Percentiles rank a stretch among this genome's conserved stretches.
These are phyloP conservation scores for Bretschneidera sinensis DNA, from an alignment of 345 rosid species.

Conservation along the genomic window DNA sequence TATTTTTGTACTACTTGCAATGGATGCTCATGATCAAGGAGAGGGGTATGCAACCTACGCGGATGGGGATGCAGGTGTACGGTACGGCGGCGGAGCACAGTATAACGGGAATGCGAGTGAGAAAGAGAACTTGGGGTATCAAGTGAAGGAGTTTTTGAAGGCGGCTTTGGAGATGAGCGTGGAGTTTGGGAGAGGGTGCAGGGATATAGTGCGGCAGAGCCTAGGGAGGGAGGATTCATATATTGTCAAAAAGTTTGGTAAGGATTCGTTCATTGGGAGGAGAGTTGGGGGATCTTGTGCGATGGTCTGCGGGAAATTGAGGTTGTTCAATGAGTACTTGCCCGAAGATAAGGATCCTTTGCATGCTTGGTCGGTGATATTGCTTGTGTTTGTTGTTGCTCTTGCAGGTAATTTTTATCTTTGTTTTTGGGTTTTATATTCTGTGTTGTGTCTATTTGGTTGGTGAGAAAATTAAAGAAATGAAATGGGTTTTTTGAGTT, in stretches of 20 bases:
- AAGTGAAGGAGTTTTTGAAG: slow-evolving; percentile 42
- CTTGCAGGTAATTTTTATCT: slow-evolving; percentile 39
- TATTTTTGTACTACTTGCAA: neutral
- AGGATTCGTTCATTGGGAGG: slow-evolving; percentile 31
- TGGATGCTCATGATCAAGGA: neutral
- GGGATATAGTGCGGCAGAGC: slow-evolving; percentile 55
- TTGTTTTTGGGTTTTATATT: neutral
- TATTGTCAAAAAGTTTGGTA: slow-evolving; percentile 37
- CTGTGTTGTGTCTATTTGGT: neutral
- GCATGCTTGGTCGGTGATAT: slow-evolving; percentile 52
- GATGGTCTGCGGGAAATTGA: slow-evolving; percentile 27
- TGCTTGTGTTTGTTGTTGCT: slow-evolving; percentile 44
- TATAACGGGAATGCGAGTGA: slow-evolving; percentile 2
- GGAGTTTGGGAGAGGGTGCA: slow-evolving; percentile 54
- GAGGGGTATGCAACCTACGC: neutral
- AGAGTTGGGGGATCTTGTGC: slow-evolving; percentile 29
- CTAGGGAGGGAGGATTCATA: slow-evolving; percentile 49
- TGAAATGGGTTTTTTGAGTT: neutral
- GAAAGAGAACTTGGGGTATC: slow-evolving; percentile 30
- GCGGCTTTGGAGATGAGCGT: slow-evolving; percentile 57
- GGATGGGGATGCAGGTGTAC: neutral
- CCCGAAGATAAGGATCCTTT: slow-evolving; percentile 69
- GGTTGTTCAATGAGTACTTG: slow-evolving; percentile 36
- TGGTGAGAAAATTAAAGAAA: neutral
- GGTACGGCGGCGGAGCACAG: slow-evolving; percentile 4